Evolutionary conservation across 352 stramenopile species (phyloP).

Genomic region (Stramenopiles sp.): DNA sequence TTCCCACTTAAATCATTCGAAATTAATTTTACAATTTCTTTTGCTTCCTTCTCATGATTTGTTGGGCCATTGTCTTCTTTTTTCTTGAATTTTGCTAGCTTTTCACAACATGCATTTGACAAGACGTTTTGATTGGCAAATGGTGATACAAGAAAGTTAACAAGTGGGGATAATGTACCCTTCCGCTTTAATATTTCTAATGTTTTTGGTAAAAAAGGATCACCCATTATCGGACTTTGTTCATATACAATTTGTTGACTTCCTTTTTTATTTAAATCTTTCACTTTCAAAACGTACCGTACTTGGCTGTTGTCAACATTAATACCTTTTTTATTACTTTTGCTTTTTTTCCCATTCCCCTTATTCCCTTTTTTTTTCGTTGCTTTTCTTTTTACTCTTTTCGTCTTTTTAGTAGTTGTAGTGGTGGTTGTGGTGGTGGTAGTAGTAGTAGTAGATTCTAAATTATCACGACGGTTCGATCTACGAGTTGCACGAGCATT

Average conservation of each 20-base stretch:
- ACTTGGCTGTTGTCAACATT: background rate
- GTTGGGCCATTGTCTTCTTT: background rate
- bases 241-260: background rate
- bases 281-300: background rate
- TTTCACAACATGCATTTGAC: background rate
- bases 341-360: background rate
- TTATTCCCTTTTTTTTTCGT: background rate
- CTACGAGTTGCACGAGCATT: too few relatives aligned
- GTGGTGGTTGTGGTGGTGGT: too few relatives aligned
- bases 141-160: background rate
- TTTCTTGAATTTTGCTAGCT: too few relatives aligned
- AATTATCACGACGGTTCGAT: too few relatives aligned
- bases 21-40: too few relatives aligned
- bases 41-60: background rate
- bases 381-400: too few relatives aligned
- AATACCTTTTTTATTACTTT: background rate
- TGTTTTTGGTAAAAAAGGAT: background rate
- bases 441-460: too few relatives aligned
- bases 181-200: background rate
- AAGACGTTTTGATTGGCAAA: background rate
- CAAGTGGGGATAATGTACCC: background rate
- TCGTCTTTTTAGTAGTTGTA: too few relatives aligned
- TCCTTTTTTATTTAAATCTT: too few relatives aligned
- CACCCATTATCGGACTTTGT: background rate
- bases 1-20: background rate